Evolutionary conservation across 164 flowering plant species (phyloP).

Genomic region (Dillenia suffruticosa): DNA sequence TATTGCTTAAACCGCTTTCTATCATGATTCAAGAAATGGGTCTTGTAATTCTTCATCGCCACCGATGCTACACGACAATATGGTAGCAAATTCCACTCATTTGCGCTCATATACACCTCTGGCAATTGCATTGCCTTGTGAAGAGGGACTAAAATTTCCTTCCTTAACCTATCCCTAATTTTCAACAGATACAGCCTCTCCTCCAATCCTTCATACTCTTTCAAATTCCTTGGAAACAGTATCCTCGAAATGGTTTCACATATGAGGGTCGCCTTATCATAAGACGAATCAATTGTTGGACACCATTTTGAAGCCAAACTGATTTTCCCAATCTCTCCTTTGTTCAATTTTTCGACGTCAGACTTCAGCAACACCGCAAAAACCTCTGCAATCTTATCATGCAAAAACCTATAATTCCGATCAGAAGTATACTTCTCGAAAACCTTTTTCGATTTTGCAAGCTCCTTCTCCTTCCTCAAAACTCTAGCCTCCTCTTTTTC

Average conservation of each 20-base stretch:
- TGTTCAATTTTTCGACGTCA: conserved; percentile 15
- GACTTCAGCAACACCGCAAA: conserved; percentile 13
- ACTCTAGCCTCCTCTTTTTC: conserved; percentile 19
- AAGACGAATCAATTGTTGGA: conserved; percentile 19
- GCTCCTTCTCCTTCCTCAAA: conserved; percentile 15
- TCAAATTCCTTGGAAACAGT: conserved; percentile 12
- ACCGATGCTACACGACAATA: conserved; percentile 37
- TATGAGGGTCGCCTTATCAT: conserved; percentile 16
- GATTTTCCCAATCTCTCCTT: conserved; percentile 9
- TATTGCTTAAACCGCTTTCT: conserved; percentile 20
- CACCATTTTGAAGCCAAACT: conserved; percentile 30
- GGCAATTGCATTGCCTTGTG: conserved; percentile 31
- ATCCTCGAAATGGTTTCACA: conserved; percentile 23
- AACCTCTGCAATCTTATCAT: conserved; percentile 14
- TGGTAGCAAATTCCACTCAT: conserved; percentile 27
- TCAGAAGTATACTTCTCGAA: conserved; percentile 23
- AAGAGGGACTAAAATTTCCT: conserved; percentile 33
- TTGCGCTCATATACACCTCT: conserved; percentile 31
- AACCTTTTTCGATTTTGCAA: conserved; percentile 20
- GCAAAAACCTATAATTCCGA: conserved; percentile 12
- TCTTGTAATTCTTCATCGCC: conserved; percentile 37
- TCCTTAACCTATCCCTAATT: conserved; percentile 28
- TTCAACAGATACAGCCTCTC: conserved; percentile 31
- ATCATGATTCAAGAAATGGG: conserved; percentile 20
- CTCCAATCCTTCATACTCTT: conserved; percentile 25